Base-by-base conservation (phyloP, 305 asterid genomes). In the Fraxinus velutina region DNA sequence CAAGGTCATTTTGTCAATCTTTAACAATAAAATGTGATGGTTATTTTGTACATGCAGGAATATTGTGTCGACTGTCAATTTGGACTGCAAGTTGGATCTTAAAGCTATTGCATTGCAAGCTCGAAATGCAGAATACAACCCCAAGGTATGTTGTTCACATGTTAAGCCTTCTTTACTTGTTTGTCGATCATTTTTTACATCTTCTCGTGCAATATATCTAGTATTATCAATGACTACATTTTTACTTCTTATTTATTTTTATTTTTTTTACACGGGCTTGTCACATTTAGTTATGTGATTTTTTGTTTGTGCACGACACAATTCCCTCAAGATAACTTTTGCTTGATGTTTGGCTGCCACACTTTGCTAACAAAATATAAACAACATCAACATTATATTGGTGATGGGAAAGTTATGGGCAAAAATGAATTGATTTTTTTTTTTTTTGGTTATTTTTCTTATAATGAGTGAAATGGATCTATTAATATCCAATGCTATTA, bases 21-120 rank as follows among this genome's bases (percentile, higher is more conserved):
- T 5, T 70, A 15, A 70, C 21, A 4, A 27, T 6, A 68, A 68
- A 27, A 29, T 68, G 5, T 70, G 75, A 19, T 6, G 76, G 68
- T 85, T 55, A 39, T 84, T 83, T 77, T 81, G 68, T 55, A 71
- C 78, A 42, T 79, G 64, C 83, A 92, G 97, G 91, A 92, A 92
- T 82, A 92, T 92, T 79, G 97, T 92, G 22, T 91, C 97, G 37
- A 92, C 97, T 0, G 97, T 92, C 82, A 92, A 92, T 83, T 84
- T 92, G 93, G 94, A 91, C 85, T 91, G 95, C 90, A 92, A 92
- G 83, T 86, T 92, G 92, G 97, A 90, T 85, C 94, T 92, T 52
- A 92, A 92, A 88, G 90, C 93, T 36, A 92, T 92, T 81, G 97
- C 97, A 32, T 81, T 92, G 85, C 97, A 92, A 82, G 97, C 95